A percentile compares a stretch with the other conserved stretches of the same genome.
Conservation (phyloP, 352 stramenopile species). For the Phytophthora podocarpi region DNA sequence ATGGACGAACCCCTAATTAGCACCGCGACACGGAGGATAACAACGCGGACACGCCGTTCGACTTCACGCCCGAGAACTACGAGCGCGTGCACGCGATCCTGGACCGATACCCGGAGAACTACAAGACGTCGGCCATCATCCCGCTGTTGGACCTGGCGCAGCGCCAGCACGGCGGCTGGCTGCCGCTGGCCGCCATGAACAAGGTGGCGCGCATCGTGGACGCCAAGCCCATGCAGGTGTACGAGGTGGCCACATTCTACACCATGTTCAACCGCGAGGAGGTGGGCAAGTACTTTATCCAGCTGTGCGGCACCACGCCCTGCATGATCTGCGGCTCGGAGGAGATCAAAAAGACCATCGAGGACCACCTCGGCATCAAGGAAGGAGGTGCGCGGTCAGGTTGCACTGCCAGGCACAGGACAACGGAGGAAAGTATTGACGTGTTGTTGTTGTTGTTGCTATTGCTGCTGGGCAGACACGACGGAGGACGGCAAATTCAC, state of each 20-base stretch:
- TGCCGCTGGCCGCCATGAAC: constrained; percentile 99
- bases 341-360: constrained; percentile 99
- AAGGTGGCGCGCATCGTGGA: constrained; percentile 99
- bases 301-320: constrained; percentile 99
- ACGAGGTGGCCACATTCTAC: constrained; percentile 99
- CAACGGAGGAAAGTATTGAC: too few species aligned
- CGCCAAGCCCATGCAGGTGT: constrained; percentile 96
- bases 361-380: constrained; percentile 97
- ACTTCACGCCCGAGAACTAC: constrained; percentile 99
- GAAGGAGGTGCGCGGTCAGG: constrained; percentile 94
- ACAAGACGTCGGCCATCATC: constrained; percentile 99
- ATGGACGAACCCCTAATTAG: constrained; percentile 20
- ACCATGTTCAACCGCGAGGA: constrained; percentile 99
- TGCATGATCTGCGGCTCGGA: constrained; percentile 99
- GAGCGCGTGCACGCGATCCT: constrained; percentile 95
- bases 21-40: constrained; percentile 98
- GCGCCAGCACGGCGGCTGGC: constrained; percentile 97
- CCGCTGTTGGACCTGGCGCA: constrained; percentile 97
- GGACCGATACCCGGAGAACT: constrained; percentile 98
- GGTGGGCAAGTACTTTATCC: constrained; percentile 95
- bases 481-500: constrained; percentile 89
- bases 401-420: too few species aligned
- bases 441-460: constrained; percentile 6
- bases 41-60: constrained; percentile 95
- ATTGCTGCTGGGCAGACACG: constrained; percentile 61